phyloP scores from a whole-genome alignment of 2,329 filamentous ascomycete species.

The Phyllosticta citrichinensis region DNA sequence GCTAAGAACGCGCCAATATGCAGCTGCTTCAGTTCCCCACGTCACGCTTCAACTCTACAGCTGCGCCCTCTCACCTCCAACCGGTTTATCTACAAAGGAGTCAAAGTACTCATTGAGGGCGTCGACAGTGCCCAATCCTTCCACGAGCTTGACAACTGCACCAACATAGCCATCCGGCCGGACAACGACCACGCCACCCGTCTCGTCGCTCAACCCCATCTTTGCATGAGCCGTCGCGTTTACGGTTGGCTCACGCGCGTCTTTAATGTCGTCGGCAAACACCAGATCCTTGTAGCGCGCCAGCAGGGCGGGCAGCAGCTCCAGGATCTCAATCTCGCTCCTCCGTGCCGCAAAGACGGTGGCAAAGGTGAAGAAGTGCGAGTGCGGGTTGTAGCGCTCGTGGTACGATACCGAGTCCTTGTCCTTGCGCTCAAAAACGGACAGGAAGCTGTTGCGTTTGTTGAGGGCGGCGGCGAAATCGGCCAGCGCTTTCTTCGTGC shows the following conservation, averaged over 20 bases:
- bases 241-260: constrained; percentile 58
- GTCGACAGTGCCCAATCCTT: constrained; percentile 70
- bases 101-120: constrained; percentile 78
- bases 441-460: constrained; percentile 62
- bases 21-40: not conserved
- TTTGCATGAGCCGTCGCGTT: constrained; percentile 73
- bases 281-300: constrained; percentile 71
- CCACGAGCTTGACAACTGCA: constrained; percentile 60
- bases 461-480: constrained; percentile 60
- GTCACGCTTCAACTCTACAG: constrained; percentile 7
- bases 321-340: constrained; percentile 59
- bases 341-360: constrained; percentile 63
- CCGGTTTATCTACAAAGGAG: constrained; percentile 56
- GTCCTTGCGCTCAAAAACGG: constrained; percentile 15
- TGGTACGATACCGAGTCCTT: constrained; percentile 53
- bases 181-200: constrained; percentile 72
- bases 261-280: constrained; percentile 76
- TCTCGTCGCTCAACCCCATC: constrained; percentile 66
- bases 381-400: constrained; percentile 78
- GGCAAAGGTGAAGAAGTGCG: constrained; percentile 68
- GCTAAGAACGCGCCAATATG: not conserved
- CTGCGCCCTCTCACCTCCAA: constrained; percentile 28
- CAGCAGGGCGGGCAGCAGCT: constrained; percentile 60
- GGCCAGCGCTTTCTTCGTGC: constrained; percentile 51
- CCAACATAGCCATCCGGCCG: constrained; percentile 82